These are phyloP conservation scores for Hexamita inflata DNA, from an alignment of 208 protist species.

Conservation along the genomic window DNA sequence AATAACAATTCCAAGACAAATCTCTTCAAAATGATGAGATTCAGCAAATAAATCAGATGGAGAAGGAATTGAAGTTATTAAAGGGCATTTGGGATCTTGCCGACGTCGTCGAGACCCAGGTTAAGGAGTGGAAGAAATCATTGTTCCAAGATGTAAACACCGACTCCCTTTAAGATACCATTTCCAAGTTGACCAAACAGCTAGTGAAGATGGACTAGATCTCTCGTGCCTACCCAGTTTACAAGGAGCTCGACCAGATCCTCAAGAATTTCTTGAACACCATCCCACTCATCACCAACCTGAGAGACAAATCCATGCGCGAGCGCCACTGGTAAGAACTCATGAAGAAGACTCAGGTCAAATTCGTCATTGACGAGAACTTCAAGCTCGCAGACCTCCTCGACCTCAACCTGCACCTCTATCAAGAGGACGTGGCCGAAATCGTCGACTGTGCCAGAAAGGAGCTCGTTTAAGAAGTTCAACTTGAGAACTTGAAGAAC, in stretches of 20 bases:
- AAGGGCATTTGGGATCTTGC: constrained; percentile 39
- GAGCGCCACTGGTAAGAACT: constrained; percentile 35
- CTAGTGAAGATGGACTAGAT: not conserved
- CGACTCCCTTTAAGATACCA: constrained; percentile 34
- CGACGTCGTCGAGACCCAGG: constrained; percentile 19
- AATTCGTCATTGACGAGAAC: constrained; percentile 23
- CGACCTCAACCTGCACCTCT: constrained; percentile 30
- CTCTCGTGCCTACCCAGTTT: constrained; percentile 44
- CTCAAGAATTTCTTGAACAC: constrained; percentile 79
- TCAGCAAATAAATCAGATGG: no score
- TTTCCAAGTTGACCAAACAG: constrained; percentile 34
- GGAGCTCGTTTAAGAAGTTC: constrained; percentile 30
- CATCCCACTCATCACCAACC: constrained; percentile 63
- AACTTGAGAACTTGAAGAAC: not conserved
- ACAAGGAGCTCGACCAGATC: constrained; percentile 64
- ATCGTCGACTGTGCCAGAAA: constrained; percentile 36
- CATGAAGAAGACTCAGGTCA: not conserved
- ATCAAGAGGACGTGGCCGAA: constrained; percentile 33
- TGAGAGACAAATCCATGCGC: constrained; percentile 28
- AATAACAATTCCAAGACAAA: not conserved
- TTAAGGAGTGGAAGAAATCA: constrained; percentile 29
- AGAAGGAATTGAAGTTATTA: constrained; percentile 27
- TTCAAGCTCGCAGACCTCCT: constrained; percentile 39
- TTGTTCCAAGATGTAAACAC: constrained; percentile 33
- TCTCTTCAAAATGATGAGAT: not conserved